These are phyloP conservation scores for Ophiostoma angusticollis DNA, from an alignment of 2,329 filamentous ascomycete genomes.

Conservation along the genomic window DNA sequence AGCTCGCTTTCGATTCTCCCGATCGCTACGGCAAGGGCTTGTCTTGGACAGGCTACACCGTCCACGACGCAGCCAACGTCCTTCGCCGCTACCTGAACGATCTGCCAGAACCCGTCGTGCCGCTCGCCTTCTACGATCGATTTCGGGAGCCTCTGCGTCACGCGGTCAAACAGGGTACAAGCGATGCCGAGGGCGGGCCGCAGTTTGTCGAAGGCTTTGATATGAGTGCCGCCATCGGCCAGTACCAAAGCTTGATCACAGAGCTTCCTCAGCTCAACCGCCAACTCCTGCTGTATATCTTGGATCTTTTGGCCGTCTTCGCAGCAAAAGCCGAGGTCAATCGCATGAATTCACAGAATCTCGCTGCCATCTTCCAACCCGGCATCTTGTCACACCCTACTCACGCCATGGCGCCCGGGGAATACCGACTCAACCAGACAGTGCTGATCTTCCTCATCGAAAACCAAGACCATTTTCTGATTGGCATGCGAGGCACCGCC, in stretches of 20 bases:
- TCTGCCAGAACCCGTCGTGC: constrained; percentile 91
- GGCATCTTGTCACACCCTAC: constrained; percentile 87
- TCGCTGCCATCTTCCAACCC: constrained; percentile 95
- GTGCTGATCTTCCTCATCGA: constrained; percentile 97
- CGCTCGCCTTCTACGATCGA: constrained; percentile 79
- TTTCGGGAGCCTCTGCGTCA: constrained; percentile 74
- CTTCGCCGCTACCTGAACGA: constrained; percentile 91
- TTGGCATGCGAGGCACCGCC: constrained; percentile 97
- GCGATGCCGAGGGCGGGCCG: constrained; percentile 52
- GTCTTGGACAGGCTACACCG: constrained; percentile 94
- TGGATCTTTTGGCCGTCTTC: constrained; percentile 91
- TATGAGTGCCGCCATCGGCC: constrained; percentile 59
- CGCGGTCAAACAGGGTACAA: constrained; percentile 59
- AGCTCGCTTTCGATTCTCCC: constrained; percentile 82
- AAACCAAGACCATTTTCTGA: constrained; percentile 95
- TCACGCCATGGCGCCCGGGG: constrained; percentile 89
- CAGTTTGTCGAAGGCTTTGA: constrained; percentile 65
- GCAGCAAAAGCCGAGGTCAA: constrained; percentile 94
- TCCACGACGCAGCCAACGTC: constrained; percentile 96
- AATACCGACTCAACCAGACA: constrained; percentile 91
- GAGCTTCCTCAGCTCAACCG: constrained; percentile 86
- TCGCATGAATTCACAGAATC: constrained; percentile 86
- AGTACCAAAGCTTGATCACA: constrained; percentile 83
- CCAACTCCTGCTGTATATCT: constrained; percentile 86
- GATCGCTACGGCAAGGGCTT: constrained; percentile 93